These are phyloP conservation scores for Heritiera littoralis DNA, from an alignment of 345 rosid species.

Conservation along the genomic window DNA sequence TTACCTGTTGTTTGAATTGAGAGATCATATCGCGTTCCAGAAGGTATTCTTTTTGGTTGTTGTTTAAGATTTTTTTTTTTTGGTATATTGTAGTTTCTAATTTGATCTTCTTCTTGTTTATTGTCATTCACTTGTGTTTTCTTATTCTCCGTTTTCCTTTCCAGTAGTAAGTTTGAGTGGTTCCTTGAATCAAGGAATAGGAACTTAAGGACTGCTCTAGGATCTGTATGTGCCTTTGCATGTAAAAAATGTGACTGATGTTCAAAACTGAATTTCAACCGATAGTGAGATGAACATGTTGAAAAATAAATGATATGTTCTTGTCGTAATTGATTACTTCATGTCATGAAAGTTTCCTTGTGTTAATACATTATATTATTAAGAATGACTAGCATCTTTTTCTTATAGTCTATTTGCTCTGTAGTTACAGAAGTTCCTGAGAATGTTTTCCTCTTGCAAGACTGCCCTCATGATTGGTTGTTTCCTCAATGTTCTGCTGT, in stretches of 20 bases:
- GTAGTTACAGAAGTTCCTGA: constrained; percentile 77
- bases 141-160: neutral
- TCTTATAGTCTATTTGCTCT: constrained; percentile 14
- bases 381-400: neutral
- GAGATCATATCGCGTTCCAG: neutral
- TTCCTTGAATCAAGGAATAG: neutral
- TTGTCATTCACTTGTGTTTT: neutral
- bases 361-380: neutral
- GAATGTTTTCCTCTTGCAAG: constrained; percentile 60
- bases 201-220: neutral
- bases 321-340: neutral
- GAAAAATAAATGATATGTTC: neutral
- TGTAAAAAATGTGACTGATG: neutral
- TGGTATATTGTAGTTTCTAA: neutral
- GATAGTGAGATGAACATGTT: neutral
- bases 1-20: neutral
- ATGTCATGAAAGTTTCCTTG: neutral
- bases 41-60: neutral
- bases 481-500: constrained; percentile 97
- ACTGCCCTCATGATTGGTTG: constrained; percentile 99
- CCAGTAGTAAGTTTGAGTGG: neutral
- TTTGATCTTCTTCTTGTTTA: neutral
- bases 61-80: neutral
- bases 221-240: neutral
- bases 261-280: neutral